A percentile compares a stretch with the other conserved stretches of the same genome.
phyloP scores from a whole-genome alignment of 2,329 filamentous ascomycete genomes.

The Chaetoscypha palmicola region DNA sequence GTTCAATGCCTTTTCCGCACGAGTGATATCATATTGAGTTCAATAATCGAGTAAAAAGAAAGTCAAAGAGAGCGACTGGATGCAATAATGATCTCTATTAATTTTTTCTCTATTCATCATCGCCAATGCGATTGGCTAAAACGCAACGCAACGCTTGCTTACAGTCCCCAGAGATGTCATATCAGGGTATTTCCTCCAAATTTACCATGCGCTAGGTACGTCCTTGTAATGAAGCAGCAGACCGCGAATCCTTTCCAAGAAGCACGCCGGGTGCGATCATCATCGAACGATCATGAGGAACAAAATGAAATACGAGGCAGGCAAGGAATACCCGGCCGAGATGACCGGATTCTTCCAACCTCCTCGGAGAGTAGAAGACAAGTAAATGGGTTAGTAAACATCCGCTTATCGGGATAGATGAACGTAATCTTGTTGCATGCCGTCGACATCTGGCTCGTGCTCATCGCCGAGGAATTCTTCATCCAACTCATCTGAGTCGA shows the following conservation, averaged over 20 bases:
- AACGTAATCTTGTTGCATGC: constrained; percentile 54
- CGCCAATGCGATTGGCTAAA: constrained; percentile 1
- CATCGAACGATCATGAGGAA: constrained; percentile 2
- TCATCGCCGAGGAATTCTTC: constrained; percentile 57
- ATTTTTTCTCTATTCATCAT: constrained; percentile 5
- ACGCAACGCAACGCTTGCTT: not conserved
- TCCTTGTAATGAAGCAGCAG: constrained; percentile 4
- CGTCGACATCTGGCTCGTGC: constrained; percentile 44
- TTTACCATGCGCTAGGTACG: constrained; percentile 6
- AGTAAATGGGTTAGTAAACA: constrained; percentile 3
- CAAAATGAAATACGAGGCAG: constrained; percentile 3
- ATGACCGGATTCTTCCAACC: not conserved
- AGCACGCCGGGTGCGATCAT: no score
- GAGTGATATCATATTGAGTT: no score
- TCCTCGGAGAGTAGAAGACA: not conserved
- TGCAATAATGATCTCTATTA: constrained; percentile 5
- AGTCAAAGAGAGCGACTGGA: not conserved
- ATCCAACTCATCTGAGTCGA: constrained; percentile 65
- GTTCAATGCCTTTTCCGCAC: no score
- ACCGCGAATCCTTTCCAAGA: constrained; percentile 6
- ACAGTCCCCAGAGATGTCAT: not conserved
- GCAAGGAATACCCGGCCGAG: not conserved
- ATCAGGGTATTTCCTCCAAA: constrained; percentile 16
- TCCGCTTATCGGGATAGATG: constrained; percentile 33
- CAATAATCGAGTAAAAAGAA: no score